phyloP scores from a whole-genome alignment of 2,329 filamentous ascomycete species.

The Rhytidhysteron rufulum region DNA sequence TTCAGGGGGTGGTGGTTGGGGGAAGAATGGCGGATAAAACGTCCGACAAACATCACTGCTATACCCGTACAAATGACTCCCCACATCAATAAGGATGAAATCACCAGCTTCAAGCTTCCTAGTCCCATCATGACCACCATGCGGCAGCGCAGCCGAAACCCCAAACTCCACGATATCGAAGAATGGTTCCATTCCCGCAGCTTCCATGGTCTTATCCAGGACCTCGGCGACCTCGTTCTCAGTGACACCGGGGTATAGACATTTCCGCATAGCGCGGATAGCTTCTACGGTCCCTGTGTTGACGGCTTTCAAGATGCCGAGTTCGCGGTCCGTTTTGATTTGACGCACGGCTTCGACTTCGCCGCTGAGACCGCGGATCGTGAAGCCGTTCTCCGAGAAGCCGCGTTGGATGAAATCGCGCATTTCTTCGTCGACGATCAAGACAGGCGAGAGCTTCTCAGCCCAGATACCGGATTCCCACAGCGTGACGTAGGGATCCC shows the following conservation, averaged over 20 bases:
- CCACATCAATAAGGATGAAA: slow-evolving; percentile 62
- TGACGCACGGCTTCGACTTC: slow-evolving; percentile 58
- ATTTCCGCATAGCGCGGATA: slow-evolving; percentile 54
- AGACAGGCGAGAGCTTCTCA: slow-evolving; percentile 25
- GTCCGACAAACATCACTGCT: slow-evolving; percentile 62
- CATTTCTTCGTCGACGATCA: slow-evolving; percentile 66
- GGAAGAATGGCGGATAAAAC: slow-evolving; percentile 50
- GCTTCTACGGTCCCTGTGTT: slow-evolving; percentile 63
- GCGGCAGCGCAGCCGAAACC: slow-evolving; percentile 51
- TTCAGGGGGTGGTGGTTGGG: slow-evolving; percentile 10
- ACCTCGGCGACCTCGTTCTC: slow-evolving; percentile 56
- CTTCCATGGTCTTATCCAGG: slow-evolving; percentile 53
- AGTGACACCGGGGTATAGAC: slow-evolving; percentile 54
- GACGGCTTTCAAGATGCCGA: slow-evolving; percentile 57
- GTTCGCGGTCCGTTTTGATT: slow-evolving; percentile 53
- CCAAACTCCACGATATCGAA: slow-evolving; percentile 64
- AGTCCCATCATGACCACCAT: slow-evolving; percentile 50
- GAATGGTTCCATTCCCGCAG: slow-evolving; percentile 54
- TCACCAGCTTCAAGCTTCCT: slow-evolving; percentile 52
- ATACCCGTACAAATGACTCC: slow-evolving; percentile 59
- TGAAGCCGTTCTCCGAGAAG: slow-evolving; percentile 51
- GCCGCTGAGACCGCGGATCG: slow-evolving; percentile 52
- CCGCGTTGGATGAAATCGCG: slow-evolving; percentile 61
- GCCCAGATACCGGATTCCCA: slow-evolving; percentile 39
- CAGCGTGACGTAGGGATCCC: slow-evolving; percentile 59